Base-by-base conservation (phyloP, 148 eudicot genomes). In the Mesembryanthemum crystallinum region DNA sequence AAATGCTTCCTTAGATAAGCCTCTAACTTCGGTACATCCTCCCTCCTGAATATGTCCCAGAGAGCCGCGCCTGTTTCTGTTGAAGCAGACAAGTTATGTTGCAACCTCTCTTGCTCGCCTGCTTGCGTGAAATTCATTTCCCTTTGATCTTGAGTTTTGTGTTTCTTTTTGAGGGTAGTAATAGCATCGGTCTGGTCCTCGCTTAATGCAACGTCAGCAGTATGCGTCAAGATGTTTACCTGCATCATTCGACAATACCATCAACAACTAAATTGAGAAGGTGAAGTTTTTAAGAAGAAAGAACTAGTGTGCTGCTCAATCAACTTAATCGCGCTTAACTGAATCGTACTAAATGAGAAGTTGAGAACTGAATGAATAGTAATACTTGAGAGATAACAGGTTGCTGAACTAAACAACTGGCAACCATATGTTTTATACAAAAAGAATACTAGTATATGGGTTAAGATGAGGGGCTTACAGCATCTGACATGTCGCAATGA, bases 401-500 rank as follows among this genome's bases (percentile, higher is more conserved):
- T n/a, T n/a, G n/a, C n/a, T n/a, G n/a, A n/a, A n/a, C n/a, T n/a
- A n/a, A n/a, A n/a, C n/a, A n/a, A n/a, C n/a, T n/a, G n/a, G n/a
- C n/a, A n/a, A n/a, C n/a, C n/a, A n/a, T n/a, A n/a, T n/a, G n/a
- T n/a, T n/a, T n/a, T n/a, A n/a, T n/a, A n/a, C n/a, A n/a, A n/a
- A n/a, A n/a, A n/a, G n/a, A n/a, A n/a, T n/a, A n/a, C n/a, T n/a
- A n/a, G n/a, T n/a, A n/a, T n/a, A n/a, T n/a, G n/a, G n/a, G n/a
- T n/a, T n/a, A n/a, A n/a, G n/a, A n/a, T n/a, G n/a, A n/a, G n/a
- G n/a, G n/a, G n/a, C n/a, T n/a, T 89, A 95, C 98, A 84, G 98
- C 98, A 83, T 95, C 97, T 8, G 98, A 90, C 91, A 95, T 88
- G 78, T 92, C 98, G 76, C 92, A 89, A 75, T 92, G 98, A 71